These are phyloP conservation scores for Sclerotinia glacialis DNA, from an alignment of 2,329 filamentous ascomycete genomes.

Conservation along the genomic window DNA sequence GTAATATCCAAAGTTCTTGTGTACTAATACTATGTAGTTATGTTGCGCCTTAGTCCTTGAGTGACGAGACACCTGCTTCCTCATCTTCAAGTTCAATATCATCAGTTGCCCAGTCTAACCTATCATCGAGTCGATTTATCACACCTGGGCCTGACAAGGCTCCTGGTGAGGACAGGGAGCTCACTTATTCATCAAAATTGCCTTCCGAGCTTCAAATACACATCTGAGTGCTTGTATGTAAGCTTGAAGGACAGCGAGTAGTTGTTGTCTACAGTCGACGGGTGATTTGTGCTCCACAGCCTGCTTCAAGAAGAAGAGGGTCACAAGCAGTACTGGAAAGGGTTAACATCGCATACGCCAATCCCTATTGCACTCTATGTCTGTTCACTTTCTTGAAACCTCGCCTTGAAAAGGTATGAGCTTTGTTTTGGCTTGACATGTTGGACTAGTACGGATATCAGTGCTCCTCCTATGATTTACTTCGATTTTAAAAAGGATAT, in stretches of 20 bases:
- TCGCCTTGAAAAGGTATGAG: background rate
- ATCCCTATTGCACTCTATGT: background rate
- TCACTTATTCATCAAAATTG: background rate
- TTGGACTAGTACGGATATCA: background rate
- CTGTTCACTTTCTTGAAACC: background rate
- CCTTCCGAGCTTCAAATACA: background rate
- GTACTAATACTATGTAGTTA: background rate
- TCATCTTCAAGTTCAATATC: background rate
- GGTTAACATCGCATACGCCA: background rate
- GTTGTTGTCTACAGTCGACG: background rate
- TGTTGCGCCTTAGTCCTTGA: background rate
- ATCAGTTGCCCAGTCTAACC: background rate
- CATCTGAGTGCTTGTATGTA: background rate
- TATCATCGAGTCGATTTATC: background rate
- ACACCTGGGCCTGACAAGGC: background rate
- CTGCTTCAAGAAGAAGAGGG: background rate
- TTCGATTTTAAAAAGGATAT: background rate
- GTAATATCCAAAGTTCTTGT: background rate
- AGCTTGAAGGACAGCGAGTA: background rate
- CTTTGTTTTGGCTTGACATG: background rate
- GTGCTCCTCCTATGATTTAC: background rate
- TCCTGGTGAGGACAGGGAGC: background rate
- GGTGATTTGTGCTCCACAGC: background rate
- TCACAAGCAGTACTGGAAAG: background rate
- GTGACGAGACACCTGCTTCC: background rate